A percentile compares a stretch with the other conserved stretches of the same genome.
Conservation (phyloP, 2,329 filamentous ascomycete genomes). For the Harringtonia lauricola region DNA sequence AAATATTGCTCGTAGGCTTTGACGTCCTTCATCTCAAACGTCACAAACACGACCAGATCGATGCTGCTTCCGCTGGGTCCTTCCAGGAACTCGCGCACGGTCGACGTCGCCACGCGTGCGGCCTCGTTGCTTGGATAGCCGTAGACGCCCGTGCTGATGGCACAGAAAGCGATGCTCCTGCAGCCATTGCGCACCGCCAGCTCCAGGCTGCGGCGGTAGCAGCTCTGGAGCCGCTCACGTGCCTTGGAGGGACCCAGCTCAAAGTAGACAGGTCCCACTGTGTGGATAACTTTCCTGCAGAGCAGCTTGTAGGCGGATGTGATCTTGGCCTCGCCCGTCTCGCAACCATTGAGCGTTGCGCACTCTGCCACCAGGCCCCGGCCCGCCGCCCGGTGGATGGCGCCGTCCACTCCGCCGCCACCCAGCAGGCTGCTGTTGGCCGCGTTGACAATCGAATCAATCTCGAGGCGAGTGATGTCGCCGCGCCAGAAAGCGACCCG, state of each 20-base stretch:
- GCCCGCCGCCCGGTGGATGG: slow-evolving; percentile 79
- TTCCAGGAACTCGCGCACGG: slow-evolving; percentile 45
- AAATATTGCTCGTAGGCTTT: slow-evolving; percentile 57
- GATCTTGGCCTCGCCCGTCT: slow-evolving; percentile 71
- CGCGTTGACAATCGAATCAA: slow-evolving; percentile 87
- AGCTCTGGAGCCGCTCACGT: slow-evolving; percentile 38
- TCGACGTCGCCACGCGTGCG: slow-evolving; percentile 55
- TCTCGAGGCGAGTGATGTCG: slow-evolving; percentile 70
- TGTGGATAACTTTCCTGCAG: slow-evolving; percentile 71
- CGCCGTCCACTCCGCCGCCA: slow-evolving; percentile 83
- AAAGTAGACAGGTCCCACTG: slow-evolving; percentile 75
- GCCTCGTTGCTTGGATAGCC: slow-evolving; percentile 71
- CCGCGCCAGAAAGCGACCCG: slow-evolving; percentile 59
- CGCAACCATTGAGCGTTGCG: slow-evolving; percentile 57
- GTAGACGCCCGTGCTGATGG: slow-evolving; percentile 81
- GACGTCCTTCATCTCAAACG: slow-evolving; percentile 69
- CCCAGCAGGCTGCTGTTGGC: slow-evolving; percentile 71
- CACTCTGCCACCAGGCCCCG: slow-evolving; percentile 59
- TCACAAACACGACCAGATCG: slow-evolving; percentile 73
- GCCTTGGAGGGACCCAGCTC: slow-evolving; percentile 25
- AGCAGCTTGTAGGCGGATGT: slow-evolving; percentile 69
- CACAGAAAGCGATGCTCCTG: slow-evolving; percentile 69
- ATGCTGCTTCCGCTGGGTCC: slow-evolving; percentile 37
- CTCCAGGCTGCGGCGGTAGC: slow-evolving; percentile 63
- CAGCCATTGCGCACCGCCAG: slow-evolving; percentile 58